A percentile compares a stretch with the other conserved stretches of the same genome.
Evolutionary conservation across 176 grass and related monocot genomes (phyloP).

Genomic region (Aegilops umbellulata): DNA sequence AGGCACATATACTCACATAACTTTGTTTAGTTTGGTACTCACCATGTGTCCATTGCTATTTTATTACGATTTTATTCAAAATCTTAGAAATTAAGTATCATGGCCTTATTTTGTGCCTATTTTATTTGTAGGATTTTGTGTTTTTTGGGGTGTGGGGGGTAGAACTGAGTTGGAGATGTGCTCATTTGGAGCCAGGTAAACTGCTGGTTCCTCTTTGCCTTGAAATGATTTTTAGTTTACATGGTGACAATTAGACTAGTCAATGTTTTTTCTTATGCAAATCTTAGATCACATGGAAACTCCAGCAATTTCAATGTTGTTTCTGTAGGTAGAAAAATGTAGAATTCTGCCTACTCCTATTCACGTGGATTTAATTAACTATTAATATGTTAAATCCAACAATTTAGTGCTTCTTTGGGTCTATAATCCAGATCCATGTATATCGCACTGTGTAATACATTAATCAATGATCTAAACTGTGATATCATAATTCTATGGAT

Average conservation of each 20-base stretch:
- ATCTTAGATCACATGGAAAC: not conserved
- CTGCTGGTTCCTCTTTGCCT: not conserved
- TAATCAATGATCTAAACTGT: not conserved
- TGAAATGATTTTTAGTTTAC: not conserved
- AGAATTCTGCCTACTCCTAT: not conserved
- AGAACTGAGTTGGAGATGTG: not conserved
- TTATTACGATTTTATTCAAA: too few species aligned
- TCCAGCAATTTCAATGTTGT: not conserved
- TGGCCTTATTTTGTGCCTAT: not conserved
- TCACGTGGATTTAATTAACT: not conserved
- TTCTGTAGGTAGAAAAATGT: not conserved
- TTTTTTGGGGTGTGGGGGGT: not conserved
- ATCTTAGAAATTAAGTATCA: too few species aligned
- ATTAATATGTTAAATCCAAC: not conserved
- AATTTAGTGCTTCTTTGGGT: not conserved
- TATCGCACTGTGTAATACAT: not conserved
- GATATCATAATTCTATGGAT: not conserved
- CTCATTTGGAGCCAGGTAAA: not conserved
- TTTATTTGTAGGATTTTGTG: not conserved
- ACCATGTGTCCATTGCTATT: too few species aligned
- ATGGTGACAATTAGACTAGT: not conserved
- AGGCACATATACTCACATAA: not conserved
- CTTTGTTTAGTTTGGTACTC: too few species aligned
- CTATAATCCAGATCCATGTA: not conserved
- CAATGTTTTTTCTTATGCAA: not conserved